A percentile compares a stretch with the other conserved stretches of the same genome.
Evolutionary conservation across 2,329 filamentous ascomycete genomes (phyloP).

Genomic region (Neopestalotiopsis sp.): DNA sequence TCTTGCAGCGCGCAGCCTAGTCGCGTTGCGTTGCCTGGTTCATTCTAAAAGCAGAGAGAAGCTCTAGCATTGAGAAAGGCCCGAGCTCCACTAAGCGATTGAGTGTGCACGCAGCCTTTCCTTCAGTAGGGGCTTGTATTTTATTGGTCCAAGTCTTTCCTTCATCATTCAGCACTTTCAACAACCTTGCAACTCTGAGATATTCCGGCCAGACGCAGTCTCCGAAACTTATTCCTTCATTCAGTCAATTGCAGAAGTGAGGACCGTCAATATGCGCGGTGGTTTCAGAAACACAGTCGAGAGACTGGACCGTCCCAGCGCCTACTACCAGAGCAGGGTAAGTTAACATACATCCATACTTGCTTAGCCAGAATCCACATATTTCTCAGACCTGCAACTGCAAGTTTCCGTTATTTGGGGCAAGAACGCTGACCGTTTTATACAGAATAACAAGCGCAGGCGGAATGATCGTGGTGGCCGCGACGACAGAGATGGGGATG

Average conservation of each 20-base stretch:
- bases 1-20: slow-evolving; percentile 6
- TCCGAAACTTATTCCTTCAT: background rate
- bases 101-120: background rate
- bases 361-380: background rate
- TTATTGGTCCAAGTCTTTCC: background rate
- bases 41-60: background rate
- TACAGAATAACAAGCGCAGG: slow-evolving; percentile 65
- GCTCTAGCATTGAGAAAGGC: background rate
- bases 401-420: background rate
- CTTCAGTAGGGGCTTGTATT: background rate
- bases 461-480: slow-evolving; percentile 55
- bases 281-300: slow-evolving; percentile 77
- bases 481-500: slow-evolving; percentile 61
- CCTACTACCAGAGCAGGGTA: slow-evolving; percentile 88
- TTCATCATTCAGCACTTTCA: background rate
- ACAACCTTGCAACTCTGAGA: background rate
- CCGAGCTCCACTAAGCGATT: background rate
- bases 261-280: slow-evolving; percentile 46
- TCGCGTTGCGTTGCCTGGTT: slow-evolving; percentile 1
- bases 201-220: background rate
- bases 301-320: slow-evolving; percentile 89
- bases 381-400: background rate
- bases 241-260: background rate
- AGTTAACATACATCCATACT: slow-evolving; percentile 29
- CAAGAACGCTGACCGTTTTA: background rate